Evolutionary conservation across 129 eudicot species (phyloP), one percentile per base, ranked within the genome.

Genomic region (Gnaphalium uliginosum): DNA sequence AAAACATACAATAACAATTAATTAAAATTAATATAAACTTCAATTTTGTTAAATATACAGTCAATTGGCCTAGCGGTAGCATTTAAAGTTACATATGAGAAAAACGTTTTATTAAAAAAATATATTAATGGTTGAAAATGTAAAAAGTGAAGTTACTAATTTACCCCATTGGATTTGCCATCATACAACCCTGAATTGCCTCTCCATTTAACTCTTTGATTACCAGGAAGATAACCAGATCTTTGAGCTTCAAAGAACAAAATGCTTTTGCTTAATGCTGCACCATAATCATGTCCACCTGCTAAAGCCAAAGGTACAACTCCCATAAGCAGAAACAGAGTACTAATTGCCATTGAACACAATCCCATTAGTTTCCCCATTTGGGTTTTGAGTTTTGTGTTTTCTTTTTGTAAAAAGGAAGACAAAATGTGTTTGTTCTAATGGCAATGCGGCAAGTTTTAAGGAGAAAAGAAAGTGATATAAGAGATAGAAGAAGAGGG

Each of bases 161-260:
- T 77, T 58, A 84, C 84, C 75, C 87, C 84, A 54, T 57, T 74
- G 17, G 69, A 33, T 50, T 75, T 75, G 72, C 97, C 97, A 81
- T 91, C 97, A 57, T 80, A 74, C 48, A 91, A 87, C 57, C 89
- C 96, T 11, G 97, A 91, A 67, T 91, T 88, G 57, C 81, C 86
- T 41, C 97, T 76, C 97, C 97, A 89, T 26, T 79, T 74, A 23
- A 83, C 90, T 8, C 97, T 56, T 74, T 91, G 96, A 60, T 73
- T 83, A 69, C 77, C 73, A 10, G 97, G 97, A 43, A 91, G 84
- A 53, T 76, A 82, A 58, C 97, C 97, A 35, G 96, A 91, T 71
- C 96, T 85, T 30, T 91, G 97, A n/a, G 96, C 85, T 77, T 91
- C 97, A 29, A 89, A 91, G 77, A 86, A 91, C 65, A 89, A 53